Evolutionary conservation across 2,329 filamentous ascomycete genomes (phyloP), one percentile per base, ranked within the genome.

Genomic region (Nectriaceae sp.): DNA sequence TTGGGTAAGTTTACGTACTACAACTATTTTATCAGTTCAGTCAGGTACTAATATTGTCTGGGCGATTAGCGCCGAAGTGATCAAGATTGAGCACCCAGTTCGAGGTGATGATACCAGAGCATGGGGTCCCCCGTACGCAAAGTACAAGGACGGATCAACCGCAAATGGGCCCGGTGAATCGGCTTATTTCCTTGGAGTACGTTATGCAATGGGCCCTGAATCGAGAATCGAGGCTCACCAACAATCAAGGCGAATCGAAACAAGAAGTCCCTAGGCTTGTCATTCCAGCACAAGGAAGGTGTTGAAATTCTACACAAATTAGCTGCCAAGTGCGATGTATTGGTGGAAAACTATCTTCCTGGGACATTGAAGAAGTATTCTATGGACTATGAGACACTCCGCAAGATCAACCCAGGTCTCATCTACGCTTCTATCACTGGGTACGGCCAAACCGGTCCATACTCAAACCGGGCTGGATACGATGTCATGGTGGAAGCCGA

Each of bases 401-500:
- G 79, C 43, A 80, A 84, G 56, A 85, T 97, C 66, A 97, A 97
- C 64, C 92, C 93, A 0, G 75, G 78, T 5, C 77, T 99, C 40
- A 89, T 99, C 58, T 99, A 99, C 65, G 91, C 93, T 13, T 96
- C 90, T 59, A 96, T 99, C 61, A 99, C 94, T 0, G 94, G 94
- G 1, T 99, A 97, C 65, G 94, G 94, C 2, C 94, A 99, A 67
- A 96, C 89, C 1, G 94, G 94, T 0, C 94, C 94, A 0, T 96
- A 96, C 70, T 84, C 87, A 5, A 82, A 85, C 55, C 82, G 94
- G 13, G 91, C 94, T 3, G 94, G 94, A 4, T 99, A 99, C 76
- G 94, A 99, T 70, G 94, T 99, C 59, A 99, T 99, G 93, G 93
- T 99, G 11, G 94, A 99, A 75, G 94, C 94, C 50, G 94, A 97